Evolutionary conservation across 176 grass and related monocot genomes (phyloP), one percentile per base, ranked within the genome.

Genomic region (Triticum aestivum): DNA sequence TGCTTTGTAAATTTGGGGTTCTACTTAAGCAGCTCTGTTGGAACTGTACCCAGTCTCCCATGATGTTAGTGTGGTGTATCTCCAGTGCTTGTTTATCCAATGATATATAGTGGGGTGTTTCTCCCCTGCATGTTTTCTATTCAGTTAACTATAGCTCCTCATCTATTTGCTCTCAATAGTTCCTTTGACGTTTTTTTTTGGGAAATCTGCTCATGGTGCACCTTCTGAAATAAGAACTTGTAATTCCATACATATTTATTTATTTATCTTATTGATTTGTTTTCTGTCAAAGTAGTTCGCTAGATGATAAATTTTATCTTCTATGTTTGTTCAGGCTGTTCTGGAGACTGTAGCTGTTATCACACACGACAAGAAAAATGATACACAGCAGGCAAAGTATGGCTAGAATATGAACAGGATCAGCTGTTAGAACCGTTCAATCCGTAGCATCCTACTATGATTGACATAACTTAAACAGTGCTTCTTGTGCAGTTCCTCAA

Each of bases 311-410:
- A 75, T 44, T 6, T 34, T 33, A 67, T 56, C 14, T 79, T 75
- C 14, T 85, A 15, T 87, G 79, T 83, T 61, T 89, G 75, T 83
- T 58, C 90, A 99, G 97, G 94, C 94, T 87, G 89, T 96, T 93
- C 78, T 99, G 89, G 97, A 99, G 90, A 94, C 94, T 6, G 94
- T 96, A 87, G 97, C 97, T 78, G 93, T 99, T 81, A 96, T 99
- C 84, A 88, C 92, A 75, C 97, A 99, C 83, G 97, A 99, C 85
- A 96, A 97, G 87, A 99, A 96, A 86, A 99, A 99, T 89, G 92
- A 96, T 73, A 91, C 92, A 34, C 82, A 90, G 27, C 78, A 92
- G 45, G 37, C 84, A 78, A 94, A 96, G 97, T 98, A 98, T 89
- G 86, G 11, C 37, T 65, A 47, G 11, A 83, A 77, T 81, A 33